These are phyloP conservation scores for Aspergillus cristatus DNA, from an alignment of 495 filamentous ascomycete species.

Conservation along the genomic window DNA sequence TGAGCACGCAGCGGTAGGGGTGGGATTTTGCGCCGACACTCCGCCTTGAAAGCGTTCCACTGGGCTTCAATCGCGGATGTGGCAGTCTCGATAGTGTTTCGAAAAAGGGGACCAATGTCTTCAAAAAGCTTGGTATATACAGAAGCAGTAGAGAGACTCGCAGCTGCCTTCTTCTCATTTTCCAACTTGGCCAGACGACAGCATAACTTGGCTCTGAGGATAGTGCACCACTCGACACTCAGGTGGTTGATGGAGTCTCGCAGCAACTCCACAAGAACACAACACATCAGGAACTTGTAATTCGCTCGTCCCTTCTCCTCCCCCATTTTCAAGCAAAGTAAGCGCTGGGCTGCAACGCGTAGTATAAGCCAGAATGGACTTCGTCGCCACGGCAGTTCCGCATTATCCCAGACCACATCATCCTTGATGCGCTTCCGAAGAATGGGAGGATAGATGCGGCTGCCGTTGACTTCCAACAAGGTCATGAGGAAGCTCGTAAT, in stretches of 20 bases:
- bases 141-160: background rate
- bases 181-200: constrained; percentile 55
- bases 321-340: constrained; percentile 36
- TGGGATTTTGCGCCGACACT: constrained; percentile 20
- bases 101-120: constrained; percentile 12
- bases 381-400: constrained; percentile 47
- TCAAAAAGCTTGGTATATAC: constrained; percentile 7
- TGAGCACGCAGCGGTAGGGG: constrained; percentile 29
- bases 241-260: constrained; percentile 21
- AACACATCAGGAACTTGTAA: constrained; percentile 50
- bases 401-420: constrained; percentile 40
- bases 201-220: constrained; percentile 46
- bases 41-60: constrained; percentile 26
- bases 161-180: constrained; percentile 17
- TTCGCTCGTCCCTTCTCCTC: constrained; percentile 33
- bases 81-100: constrained; percentile 14
- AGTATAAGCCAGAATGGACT: constrained; percentile 50
- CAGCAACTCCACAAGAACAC: constrained; percentile 34
- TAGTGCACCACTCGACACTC: constrained; percentile 19
- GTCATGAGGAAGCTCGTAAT: constrained; percentile 50
- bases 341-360: constrained; percentile 43
- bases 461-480: constrained; percentile 44
- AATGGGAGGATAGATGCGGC: constrained; percentile 14
- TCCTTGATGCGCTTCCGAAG: constrained; percentile 52
- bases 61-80: constrained; percentile 2